Percentiles rank a stretch among this genome's conserved stretches.
phyloP scores from a whole-genome alignment of 2,329 filamentous ascomycete genomes.

The Penicillium occitanis region DNA sequence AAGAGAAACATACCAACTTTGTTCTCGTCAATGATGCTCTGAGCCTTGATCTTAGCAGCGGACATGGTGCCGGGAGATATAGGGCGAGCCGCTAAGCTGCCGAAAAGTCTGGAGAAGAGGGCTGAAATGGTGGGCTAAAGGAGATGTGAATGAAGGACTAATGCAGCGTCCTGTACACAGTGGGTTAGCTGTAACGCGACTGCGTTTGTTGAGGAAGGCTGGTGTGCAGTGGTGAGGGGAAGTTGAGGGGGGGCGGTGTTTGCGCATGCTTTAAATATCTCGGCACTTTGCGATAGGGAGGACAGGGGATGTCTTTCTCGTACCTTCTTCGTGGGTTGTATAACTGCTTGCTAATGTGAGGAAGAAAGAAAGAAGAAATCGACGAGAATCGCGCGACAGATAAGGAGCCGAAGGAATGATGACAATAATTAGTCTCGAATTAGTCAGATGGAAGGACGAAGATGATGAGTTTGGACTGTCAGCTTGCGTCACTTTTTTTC shows the following conservation, averaged over 20 bases:
- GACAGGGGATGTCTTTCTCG: not conserved
- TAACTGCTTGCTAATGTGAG: not conserved
- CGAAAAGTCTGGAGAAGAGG: slow-evolving; percentile 72
- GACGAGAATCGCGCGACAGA: not conserved
- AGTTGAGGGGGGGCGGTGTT: not conserved
- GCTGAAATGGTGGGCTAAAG: slow-evolving; percentile 58
- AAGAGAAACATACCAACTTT: slow-evolving; percentile 64
- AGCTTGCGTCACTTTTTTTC: slow-evolving; percentile 15
- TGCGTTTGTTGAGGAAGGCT: not conserved
- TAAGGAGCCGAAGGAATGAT: not conserved
- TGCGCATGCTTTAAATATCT: slow-evolving; percentile 2
- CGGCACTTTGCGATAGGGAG: slow-evolving; percentile 2
- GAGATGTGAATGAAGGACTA: not conserved
- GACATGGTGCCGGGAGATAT: slow-evolving; percentile 69
- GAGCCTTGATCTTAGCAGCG: slow-evolving; percentile 77
- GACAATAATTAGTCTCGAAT: not conserved
- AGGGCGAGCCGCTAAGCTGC: slow-evolving; percentile 48
- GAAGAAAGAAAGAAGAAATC: not conserved
- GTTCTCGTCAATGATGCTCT: slow-evolving; percentile 86
- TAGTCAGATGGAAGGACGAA: not conserved
- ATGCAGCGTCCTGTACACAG: not conserved
- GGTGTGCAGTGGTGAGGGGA: not conserved
- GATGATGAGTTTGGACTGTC: not conserved
- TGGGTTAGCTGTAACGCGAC: not conserved
- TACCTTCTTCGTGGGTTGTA: slow-evolving; percentile 14